phyloP scores from a whole-genome alignment of 176 grass and related monocot species.

The Oryza nivara region DNA sequence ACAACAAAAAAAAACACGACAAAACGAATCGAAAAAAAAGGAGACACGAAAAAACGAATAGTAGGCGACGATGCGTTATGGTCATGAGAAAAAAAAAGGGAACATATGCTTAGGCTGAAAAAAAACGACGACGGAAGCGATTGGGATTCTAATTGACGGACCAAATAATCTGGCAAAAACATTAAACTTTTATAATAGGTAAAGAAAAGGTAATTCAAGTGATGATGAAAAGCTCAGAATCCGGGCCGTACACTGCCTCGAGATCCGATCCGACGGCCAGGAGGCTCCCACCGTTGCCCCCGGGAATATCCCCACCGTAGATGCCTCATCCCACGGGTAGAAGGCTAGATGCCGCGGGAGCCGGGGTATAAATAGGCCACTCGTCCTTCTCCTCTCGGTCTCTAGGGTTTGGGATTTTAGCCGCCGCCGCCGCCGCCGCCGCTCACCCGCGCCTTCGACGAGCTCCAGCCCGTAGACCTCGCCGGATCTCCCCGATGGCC shows the following conservation, averaged over 20 bases:
- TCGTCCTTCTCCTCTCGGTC: background rate
- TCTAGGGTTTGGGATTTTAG: slow-evolving; percentile 64
- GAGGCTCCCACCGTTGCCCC: background rate
- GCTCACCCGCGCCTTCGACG: slow-evolving; percentile 17
- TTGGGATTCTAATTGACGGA: too few species aligned
- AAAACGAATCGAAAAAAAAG: too few species aligned
- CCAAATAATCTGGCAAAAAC: too few species aligned
- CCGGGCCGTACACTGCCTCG: background rate
- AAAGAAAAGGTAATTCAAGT: too few species aligned
- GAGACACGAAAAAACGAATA: too few species aligned
- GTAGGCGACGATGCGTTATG: too few species aligned
- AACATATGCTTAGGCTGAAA: too few species aligned
- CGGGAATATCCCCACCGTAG: slow-evolving; percentile 46
- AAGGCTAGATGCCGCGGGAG: background rate
- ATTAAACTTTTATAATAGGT: too few species aligned
- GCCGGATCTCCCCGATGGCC: slow-evolving; percentile 61
- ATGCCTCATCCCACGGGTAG: slow-evolving; percentile 45
- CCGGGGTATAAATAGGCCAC: slow-evolving; percentile 19
- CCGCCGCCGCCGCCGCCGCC: background rate
- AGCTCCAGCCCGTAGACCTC: background rate
- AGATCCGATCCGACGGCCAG: background rate
- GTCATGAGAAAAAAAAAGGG: too few species aligned
- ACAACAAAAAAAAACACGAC: too few species aligned
- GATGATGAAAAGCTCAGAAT: background rate
- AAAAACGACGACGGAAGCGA: too few species aligned